phyloP scores from a whole-genome alignment of 768 basidiomycete species.

The Lactarius sp. region DNA sequence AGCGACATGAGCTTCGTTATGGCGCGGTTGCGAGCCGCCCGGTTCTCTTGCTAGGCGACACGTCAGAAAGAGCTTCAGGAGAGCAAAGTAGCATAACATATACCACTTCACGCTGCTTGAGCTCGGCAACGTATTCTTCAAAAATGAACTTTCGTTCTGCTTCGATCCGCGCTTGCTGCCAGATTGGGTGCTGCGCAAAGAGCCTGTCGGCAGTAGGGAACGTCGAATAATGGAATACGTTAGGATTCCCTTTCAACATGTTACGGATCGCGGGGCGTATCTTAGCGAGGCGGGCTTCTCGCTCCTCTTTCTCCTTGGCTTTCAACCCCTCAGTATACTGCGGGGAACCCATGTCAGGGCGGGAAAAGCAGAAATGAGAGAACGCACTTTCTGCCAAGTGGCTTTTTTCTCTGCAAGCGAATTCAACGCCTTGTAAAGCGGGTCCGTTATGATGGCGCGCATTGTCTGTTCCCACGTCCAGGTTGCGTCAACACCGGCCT shows the following conservation, averaged over 20 bases:
- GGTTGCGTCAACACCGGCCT: conserved; percentile 83
- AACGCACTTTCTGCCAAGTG: conserved; percentile 83
- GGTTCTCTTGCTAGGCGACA: conserved; percentile 61
- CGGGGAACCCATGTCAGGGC: conserved; percentile 11
- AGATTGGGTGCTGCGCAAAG: conserved; percentile 84
- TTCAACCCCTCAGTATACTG: conserved; percentile 77
- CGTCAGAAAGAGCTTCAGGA: conserved; percentile 6
- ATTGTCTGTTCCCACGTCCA: conserved; percentile 99
- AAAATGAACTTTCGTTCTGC: conserved; percentile 84
- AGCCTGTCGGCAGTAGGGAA: conserved; percentile 84
- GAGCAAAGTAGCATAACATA: conserved; percentile 30
- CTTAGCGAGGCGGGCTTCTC: conserved; percentile 76
- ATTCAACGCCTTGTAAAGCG: conserved; percentile 90
- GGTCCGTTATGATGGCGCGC: conserved; percentile 97
- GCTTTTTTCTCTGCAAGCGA: conserved; percentile 93
- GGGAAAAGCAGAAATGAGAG: neutral
- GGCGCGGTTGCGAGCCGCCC: conserved; percentile 71
- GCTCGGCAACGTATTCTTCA: conserved; percentile 83
- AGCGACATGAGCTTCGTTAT: conserved; percentile 78
- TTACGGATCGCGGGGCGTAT: conserved; percentile 82
- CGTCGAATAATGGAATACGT: conserved; percentile 88
- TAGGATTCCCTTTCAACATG: conserved; percentile 81
- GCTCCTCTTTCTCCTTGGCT: conserved; percentile 81
- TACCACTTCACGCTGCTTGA: conserved; percentile 88
- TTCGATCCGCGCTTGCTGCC: conserved; percentile 83